A percentile compares a stretch with the other conserved stretches of the same genome.
Conservation (phyloP, 768 basidiomycete genomes). For the Saitozyma sp. region DNA sequence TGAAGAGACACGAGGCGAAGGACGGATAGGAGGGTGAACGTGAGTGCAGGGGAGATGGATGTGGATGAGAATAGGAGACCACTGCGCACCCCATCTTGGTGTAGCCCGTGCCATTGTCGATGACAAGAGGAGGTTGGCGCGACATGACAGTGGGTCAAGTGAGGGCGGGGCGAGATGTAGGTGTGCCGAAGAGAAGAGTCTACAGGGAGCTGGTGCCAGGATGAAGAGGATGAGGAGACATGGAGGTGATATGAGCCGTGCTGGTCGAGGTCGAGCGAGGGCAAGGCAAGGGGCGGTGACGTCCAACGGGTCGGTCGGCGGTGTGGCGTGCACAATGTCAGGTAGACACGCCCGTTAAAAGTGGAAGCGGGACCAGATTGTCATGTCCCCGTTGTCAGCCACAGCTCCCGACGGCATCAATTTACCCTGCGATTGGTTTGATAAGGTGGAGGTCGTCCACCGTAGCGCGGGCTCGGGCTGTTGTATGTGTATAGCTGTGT, state of each 20-base stretch:
- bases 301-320: background rate
- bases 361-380: too few relatives aligned
- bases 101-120: constrained; percentile 96
- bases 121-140: constrained; percentile 86
- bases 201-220: too few relatives aligned
- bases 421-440: too few relatives aligned
- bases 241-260: too few relatives aligned
- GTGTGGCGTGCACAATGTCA: too few relatives aligned
- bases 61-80: background rate
- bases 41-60: background rate
- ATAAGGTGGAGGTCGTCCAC: too few relatives aligned
- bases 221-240: too few relatives aligned
- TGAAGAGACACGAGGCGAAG: background rate
- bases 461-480: too few relatives aligned
- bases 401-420: too few relatives aligned
- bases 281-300: background rate
- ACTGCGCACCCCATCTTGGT: constrained; percentile 87
- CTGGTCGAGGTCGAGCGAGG: background rate
- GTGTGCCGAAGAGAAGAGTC: background rate
- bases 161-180: background rate
- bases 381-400: too few relatives aligned
- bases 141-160: constrained; percentile 61
- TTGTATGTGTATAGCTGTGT: too few relatives aligned
- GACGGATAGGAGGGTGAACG: background rate
- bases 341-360: too few relatives aligned